phyloP scores from a whole-genome alignment of 1,139 yeast genomes.

The Protomyces pachydermus region DNA sequence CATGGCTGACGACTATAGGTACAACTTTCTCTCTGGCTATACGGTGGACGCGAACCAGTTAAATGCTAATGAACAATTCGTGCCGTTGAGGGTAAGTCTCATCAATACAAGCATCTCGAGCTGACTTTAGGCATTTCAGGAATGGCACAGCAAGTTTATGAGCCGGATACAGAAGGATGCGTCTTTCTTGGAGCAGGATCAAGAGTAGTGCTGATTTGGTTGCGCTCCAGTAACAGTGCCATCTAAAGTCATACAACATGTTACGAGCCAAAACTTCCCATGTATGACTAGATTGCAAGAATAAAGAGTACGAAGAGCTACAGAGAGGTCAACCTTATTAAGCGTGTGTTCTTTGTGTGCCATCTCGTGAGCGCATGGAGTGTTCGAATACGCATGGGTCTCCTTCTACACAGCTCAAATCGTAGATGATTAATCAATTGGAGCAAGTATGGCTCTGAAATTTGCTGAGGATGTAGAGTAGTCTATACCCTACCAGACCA shows the following conservation, averaged over 20 bases:
- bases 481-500: neutral
- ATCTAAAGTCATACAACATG: too few species aligned
- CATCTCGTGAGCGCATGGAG: neutral
- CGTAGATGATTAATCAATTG: too few species aligned
- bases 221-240: too few species aligned
- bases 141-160: conserved; percentile 91
- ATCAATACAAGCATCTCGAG: conserved; percentile 52
- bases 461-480: neutral
- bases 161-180: conserved; percentile 73
- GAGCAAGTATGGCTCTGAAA: neutral
- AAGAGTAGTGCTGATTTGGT: neutral
- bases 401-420: too few species aligned
- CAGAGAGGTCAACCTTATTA: too few species aligned
- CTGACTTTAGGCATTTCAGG: conserved; percentile 59
- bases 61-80: conserved; percentile 18
- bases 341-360: neutral
- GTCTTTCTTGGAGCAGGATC: conserved; percentile 54
- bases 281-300: too few species aligned
- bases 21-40: conserved; percentile 21
- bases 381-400: too few species aligned
- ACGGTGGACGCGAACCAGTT: conserved; percentile 4
- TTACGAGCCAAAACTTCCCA: too few species aligned
- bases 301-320: too few species aligned
- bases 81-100: conserved; percentile 33
- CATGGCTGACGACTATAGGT: neutral